Evolutionary conservation across 176 grass and related monocot species (phyloP).

Genomic region (Metroxylon sagu): DNA sequence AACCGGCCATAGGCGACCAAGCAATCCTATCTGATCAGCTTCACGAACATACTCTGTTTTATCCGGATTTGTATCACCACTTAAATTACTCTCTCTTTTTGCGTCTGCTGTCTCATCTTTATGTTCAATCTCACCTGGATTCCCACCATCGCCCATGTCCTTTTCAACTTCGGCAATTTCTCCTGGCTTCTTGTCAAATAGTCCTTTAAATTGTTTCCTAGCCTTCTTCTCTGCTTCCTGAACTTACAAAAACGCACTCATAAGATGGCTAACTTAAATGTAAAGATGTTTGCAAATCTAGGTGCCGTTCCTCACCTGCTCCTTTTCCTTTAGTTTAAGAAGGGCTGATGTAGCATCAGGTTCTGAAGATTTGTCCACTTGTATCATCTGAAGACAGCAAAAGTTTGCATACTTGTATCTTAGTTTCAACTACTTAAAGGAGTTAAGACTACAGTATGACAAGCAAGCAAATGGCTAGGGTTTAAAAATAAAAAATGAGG

Average conservation of each 20-base stretch:
- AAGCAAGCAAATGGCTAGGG: conserved; percentile 1
- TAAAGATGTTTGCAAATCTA: not conserved
- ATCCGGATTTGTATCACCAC: not conserved
- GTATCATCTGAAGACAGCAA: conserved; percentile 53
- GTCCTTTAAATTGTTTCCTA: conserved; percentile 92
- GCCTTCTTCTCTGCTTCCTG: conserved; percentile 75
- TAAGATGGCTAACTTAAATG: not conserved
- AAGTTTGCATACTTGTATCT: not conserved
- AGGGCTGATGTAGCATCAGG: conserved; percentile 69
- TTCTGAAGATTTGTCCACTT: conserved; percentile 62
- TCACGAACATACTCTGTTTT: conserved; percentile 31
- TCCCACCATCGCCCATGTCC: conserved; percentile 23
- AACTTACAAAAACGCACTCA: not conserved
- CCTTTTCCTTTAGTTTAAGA: conserved; percentile 66
- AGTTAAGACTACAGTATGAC: too few species aligned
- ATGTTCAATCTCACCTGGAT: not conserved
- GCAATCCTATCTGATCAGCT: conserved; percentile 45
- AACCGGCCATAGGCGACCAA: conserved; percentile 56
- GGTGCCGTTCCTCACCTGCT: conserved; percentile 44
- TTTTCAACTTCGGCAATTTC: conserved; percentile 62
- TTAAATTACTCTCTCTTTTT: conserved; percentile 9
- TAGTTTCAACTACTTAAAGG: too few species aligned
- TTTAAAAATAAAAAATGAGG: conserved; percentile 2
- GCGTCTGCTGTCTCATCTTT: conserved; percentile 18
- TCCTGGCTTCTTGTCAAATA: conserved; percentile 95